These are phyloP conservation scores for Aspergillus transmontanensis DNA, from an alignment of 2,329 filamentous ascomycete genomes.

Conservation along the genomic window DNA sequence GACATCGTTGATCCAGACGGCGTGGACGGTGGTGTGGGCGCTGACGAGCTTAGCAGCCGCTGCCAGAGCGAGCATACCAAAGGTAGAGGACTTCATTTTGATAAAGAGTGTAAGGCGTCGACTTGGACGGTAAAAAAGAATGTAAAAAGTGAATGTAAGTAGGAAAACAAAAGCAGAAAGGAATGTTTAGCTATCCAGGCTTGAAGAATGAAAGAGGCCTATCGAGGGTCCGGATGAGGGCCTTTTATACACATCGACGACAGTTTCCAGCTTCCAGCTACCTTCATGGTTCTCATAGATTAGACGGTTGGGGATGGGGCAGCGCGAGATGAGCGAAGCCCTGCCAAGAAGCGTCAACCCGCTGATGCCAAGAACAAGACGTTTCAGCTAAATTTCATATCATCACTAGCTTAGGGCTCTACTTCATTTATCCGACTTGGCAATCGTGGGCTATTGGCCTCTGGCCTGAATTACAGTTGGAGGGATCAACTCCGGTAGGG, in stretches of 20 bases:
- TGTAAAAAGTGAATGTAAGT: conserved; percentile 1
- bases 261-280: neutral
- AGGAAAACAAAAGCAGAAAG: conserved; percentile 9
- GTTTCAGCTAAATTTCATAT: conserved; percentile 11
- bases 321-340: conserved; percentile 10
- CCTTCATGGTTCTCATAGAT: neutral
- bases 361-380: conserved; percentile 1
- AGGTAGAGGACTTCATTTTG: conserved; percentile 24
- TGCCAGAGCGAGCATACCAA: conserved; percentile 28
- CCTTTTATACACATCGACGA: conserved; percentile 6
- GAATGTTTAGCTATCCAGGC: conserved; percentile 12
- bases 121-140: conserved; percentile 5
- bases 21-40: conserved; percentile 25
- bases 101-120: conserved; percentile 12
- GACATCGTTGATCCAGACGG: conserved; percentile 27
- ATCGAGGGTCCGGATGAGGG: neutral
- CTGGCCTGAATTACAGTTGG: neutral
- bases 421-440: conserved; percentile 10
- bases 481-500: neutral
- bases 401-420: neutral
- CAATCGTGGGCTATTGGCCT: neutral
- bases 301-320: neutral
- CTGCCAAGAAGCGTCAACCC: conserved; percentile 12
- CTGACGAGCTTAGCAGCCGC: conserved; percentile 22
- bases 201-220: neutral